Evolutionary conservation across 371 early-diverging fungal species (phyloP), one percentile per base, ranked within the genome.

Genomic region (Fennellomyces sp.): DNA sequence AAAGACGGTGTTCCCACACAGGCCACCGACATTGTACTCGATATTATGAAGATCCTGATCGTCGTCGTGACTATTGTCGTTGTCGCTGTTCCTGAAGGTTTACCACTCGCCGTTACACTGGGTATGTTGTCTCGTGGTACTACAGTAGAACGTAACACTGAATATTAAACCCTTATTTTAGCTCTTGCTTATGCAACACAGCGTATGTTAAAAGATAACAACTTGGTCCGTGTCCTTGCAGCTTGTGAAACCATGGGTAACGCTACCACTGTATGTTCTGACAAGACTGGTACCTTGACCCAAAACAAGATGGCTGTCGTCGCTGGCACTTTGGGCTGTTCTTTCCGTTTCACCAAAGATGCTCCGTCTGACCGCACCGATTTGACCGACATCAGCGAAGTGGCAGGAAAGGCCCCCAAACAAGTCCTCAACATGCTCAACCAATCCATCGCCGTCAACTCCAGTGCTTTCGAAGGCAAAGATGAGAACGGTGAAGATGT

Each of bases 161-260:
- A 41, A 38, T 11, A 8, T 45, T 17, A 39, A 1, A 55, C 30
- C 64, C 30, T 15, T 23, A 56, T 19, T 19, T 58, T 88, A 70
- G 88, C 92, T 23, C 76, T 91, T 11, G 91, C 91, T 5, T 90
- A 83, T 77, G 91, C 89, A 11, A 89, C 90, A 6, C 86, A 83
- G 23, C 82, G 85, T 15, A 97, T 93, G 97, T 72, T 91, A 42
- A 89, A 89, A 61, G 95, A 97, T 66, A 94, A 94, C 67, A 94
- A 94, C 71, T 70, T 97, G 41, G 97, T 97, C 10, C 87, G 95
- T 42, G 88, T 93, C 23, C 74, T 97, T 19, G 82, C 89, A 49
- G 91, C 97, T 4, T 96, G 97, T 70, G 97, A 97, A 75, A 94
- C 93, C 38, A 96, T 96, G 97, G 94, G 95, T 19, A 90, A 89